phyloP scores from a whole-genome alignment of 768 basidiomycete species.

The Baorangia bicolor region DNA sequence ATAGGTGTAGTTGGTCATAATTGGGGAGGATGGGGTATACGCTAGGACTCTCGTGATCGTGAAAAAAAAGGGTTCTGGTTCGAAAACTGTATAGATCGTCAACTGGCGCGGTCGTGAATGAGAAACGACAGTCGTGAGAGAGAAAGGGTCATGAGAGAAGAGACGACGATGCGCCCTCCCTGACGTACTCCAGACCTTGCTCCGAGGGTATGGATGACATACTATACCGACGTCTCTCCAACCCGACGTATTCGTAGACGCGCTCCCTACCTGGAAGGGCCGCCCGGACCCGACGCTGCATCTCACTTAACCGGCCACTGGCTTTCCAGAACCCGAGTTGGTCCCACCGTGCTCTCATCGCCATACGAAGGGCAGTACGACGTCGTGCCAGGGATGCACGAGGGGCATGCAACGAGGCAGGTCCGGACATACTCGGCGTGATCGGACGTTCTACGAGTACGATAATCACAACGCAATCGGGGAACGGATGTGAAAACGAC shows the following conservation, averaged over 20 bases:
- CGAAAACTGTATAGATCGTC: neutral
- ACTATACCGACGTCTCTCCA: constrained; percentile 1
- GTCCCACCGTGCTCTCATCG: constrained; percentile 30
- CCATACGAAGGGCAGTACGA: constrained; percentile 27
- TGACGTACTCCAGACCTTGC: neutral
- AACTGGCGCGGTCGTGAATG: constrained; percentile 15
- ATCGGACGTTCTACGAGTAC: constrained; percentile 17
- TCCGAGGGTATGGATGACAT: neutral
- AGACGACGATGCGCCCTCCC: neutral
- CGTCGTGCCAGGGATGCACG: constrained; percentile 29
- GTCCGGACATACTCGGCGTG: constrained; percentile 5
- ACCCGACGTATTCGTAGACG: constrained; percentile 34
- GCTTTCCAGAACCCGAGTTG: constrained; percentile 27
- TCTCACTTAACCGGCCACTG: constrained; percentile 25
- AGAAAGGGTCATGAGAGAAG: constrained; percentile 11
- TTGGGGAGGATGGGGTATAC: constrained; percentile 7
- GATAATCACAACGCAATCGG: neutral
- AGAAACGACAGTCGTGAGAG: constrained; percentile 7
- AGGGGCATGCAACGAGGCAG: constrained; percentile 6
- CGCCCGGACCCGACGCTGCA: constrained; percentile 31
- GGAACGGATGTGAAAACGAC: neutral
- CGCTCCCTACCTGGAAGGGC: constrained; percentile 27
- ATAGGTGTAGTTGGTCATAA: constrained; percentile 16
- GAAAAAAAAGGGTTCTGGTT: neutral
- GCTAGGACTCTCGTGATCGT: constrained; percentile 5